A percentile compares a stretch with the other conserved stretches of the same genome.
These are phyloP conservation scores for Penicillium paxilli DNA, from an alignment of 495 filamentous ascomycete species.

Conservation along the genomic window DNA sequence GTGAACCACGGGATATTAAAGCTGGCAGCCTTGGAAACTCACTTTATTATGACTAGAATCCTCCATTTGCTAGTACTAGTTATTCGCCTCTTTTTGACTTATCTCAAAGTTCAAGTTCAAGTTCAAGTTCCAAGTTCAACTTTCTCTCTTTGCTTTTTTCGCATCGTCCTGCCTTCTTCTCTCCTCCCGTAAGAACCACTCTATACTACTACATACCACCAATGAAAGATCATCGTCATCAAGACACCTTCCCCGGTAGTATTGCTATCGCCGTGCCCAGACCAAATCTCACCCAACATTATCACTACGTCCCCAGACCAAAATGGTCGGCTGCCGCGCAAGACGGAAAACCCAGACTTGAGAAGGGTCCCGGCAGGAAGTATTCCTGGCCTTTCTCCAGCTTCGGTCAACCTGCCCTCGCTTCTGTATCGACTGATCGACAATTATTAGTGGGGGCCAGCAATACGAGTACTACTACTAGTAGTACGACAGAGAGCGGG, in stretches of 20 bases:
- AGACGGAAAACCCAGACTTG: background rate
- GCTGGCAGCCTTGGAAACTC: background rate
- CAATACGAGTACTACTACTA: slow-evolving; percentile 2
- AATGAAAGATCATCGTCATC: slow-evolving; percentile 14
- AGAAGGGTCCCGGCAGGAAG: slow-evolving; percentile 2
- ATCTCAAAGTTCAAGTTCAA: no score
- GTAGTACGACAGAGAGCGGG: no score
- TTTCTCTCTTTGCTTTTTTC: slow-evolving; percentile 2
- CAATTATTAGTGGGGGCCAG: slow-evolving; percentile 11
- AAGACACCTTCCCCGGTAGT: slow-evolving; percentile 16
- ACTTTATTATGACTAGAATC: background rate
- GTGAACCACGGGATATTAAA: background rate
- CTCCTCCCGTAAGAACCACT: no score
- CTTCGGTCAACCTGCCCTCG: slow-evolving; percentile 2
- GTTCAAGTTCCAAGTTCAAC: background rate
- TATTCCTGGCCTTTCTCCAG: slow-evolving; percentile 6
- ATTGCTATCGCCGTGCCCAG: slow-evolving; percentile 11
- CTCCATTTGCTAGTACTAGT: no score
- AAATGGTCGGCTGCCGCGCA: slow-evolving; percentile 5
- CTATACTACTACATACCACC: background rate
- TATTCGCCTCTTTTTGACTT: no score
- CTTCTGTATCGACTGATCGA: slow-evolving; percentile 16
- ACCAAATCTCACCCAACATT: slow-evolving; percentile 7
- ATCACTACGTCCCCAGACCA: slow-evolving; percentile 11
- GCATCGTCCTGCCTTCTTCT: background rate